Evolutionary conservation across 1,284 basidiomycete genomes (phyloP).

Genomic region (Ustilago esculenta): DNA sequence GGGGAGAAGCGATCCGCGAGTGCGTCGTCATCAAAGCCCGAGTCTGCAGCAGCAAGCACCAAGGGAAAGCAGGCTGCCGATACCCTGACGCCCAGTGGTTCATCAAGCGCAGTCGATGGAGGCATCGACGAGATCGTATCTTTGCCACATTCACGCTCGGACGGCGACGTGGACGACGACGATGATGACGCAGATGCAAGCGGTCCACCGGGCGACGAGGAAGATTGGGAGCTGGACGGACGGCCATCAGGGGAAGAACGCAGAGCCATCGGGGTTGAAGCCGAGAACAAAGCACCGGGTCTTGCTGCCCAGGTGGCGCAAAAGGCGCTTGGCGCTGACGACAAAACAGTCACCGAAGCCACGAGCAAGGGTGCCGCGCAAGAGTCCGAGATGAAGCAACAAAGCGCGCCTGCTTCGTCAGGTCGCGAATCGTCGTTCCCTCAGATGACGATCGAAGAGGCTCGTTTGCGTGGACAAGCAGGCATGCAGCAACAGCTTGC

Average conservation of each 20-base stretch:
- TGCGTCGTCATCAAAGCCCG: not conserved
- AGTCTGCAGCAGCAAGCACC: slow-evolving; percentile 1
- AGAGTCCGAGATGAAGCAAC: slow-evolving; percentile 13
- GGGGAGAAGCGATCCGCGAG: slow-evolving; percentile 21
- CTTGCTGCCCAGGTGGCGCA: slow-evolving; percentile 21
- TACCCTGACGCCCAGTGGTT: slow-evolving; percentile 24
- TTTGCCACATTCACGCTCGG: slow-evolving; percentile 29
- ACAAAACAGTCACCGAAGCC: slow-evolving; percentile 33
- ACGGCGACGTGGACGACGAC: slow-evolving; percentile 35
- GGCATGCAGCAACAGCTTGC: slow-evolving; percentile 55
- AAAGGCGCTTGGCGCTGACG: slow-evolving; percentile 37
- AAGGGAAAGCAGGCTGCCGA: slow-evolving; percentile 16
- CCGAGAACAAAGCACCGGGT: slow-evolving; percentile 17
- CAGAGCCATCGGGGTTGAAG: slow-evolving; percentile 11
- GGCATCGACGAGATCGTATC: slow-evolving; percentile 45
- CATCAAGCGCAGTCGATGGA: slow-evolving; percentile 23
- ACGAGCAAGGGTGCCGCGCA: slow-evolving; percentile 20
- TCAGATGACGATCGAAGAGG: slow-evolving; percentile 56
- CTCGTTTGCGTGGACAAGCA: slow-evolving; percentile 47
- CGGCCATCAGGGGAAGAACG: slow-evolving; percentile 27
- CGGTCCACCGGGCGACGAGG: slow-evolving; percentile 28
- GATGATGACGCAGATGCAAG: slow-evolving; percentile 27
- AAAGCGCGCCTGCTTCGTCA: slow-evolving; percentile 1
- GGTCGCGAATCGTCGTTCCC: slow-evolving; percentile 29
- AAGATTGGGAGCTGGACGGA: slow-evolving; percentile 49